Evolutionary conservation across 2,329 filamentous ascomycete genomes (phyloP).

Genomic region (Aplosporella prunicola): DNA sequence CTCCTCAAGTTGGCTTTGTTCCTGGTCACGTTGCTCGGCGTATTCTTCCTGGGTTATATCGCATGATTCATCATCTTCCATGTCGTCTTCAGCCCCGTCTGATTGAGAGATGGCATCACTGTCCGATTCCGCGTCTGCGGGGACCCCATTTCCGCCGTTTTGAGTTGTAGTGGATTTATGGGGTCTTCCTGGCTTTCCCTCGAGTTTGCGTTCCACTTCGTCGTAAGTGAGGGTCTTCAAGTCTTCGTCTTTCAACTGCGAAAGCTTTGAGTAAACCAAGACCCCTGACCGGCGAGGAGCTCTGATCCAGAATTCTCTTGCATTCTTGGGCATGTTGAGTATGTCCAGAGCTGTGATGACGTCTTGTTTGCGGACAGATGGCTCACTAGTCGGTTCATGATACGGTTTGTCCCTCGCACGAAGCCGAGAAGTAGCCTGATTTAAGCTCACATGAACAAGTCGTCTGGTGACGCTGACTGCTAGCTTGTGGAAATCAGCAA

Average conservation of each 20-base stretch:
- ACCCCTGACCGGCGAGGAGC: conserved; percentile 45
- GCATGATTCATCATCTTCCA: background rate
- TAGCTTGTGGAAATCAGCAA: conserved; percentile 67
- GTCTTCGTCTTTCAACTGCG: conserved; percentile 13
- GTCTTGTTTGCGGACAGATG: conserved; percentile 37
- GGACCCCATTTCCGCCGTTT: background rate
- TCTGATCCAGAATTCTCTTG: conserved; percentile 42
- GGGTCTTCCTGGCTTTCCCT: background rate
- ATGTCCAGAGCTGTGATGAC: conserved; percentile 47
- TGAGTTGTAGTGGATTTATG: no score
- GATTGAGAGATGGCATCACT: no score
- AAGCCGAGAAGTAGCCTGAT: conserved; percentile 60
- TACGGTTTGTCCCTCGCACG: conserved; percentile 36
- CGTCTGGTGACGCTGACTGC: conserved; percentile 58
- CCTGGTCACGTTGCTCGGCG: conserved; percentile 40
- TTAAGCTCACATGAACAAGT: conserved; percentile 59
- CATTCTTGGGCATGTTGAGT: conserved; percentile 40
- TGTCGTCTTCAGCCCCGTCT: background rate
- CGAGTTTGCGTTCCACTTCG: conserved; percentile 34
- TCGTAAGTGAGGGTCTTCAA: conserved; percentile 28
- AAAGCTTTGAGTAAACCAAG: conserved; percentile 41
- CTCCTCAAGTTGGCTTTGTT: conserved; percentile 38
- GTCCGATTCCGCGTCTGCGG: no score
- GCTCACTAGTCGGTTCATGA: conserved; percentile 17
- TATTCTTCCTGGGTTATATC: conserved; percentile 18